Percentiles rank a stretch among this genome's conserved stretches.
Conservation (phyloP, 2,329 filamentous ascomycete genomes). For the Fusarium sp. region DNA sequence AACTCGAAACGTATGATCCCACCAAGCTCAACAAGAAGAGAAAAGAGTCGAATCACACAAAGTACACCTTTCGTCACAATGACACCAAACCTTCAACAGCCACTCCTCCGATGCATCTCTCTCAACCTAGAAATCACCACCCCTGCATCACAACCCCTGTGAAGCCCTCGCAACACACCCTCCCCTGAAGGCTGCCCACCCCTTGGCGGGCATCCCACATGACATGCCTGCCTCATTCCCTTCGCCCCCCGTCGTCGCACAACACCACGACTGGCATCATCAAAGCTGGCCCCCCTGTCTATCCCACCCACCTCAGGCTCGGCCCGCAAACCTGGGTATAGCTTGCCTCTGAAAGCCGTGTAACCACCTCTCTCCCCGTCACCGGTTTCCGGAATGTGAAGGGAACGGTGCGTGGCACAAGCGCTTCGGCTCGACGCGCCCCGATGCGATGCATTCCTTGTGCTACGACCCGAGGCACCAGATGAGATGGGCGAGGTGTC, state of each 20-base stretch:
- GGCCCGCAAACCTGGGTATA: constrained; percentile 28
- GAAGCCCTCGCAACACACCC: not conserved
- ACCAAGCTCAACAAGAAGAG: not conserved
- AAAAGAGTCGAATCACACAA: not conserved
- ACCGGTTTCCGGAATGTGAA: constrained; percentile 21
- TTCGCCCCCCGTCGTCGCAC: constrained; percentile 14
- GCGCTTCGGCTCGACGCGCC: constrained; percentile 13
- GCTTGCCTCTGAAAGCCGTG: not conserved
- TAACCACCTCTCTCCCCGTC: constrained; percentile 8
- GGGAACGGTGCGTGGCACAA: constrained; percentile 27
- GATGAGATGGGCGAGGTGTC: constrained; percentile 7
- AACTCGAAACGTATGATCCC: not conserved
- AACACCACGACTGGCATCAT: not conserved
- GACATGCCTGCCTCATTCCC: constrained; percentile 12
- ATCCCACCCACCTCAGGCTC: constrained; percentile 26
- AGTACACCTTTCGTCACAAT: constrained; percentile 5
- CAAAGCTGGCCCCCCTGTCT: not conserved
- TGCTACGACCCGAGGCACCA: constrained; percentile 13
- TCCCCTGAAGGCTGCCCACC: not conserved
- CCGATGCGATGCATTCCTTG: not conserved
- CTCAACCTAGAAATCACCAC: constrained; percentile 28
- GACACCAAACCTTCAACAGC: constrained; percentile 8
- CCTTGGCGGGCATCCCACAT: constrained; percentile 31
- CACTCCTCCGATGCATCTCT: constrained; percentile 19
- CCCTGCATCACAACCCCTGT: constrained; percentile 29